Base-by-base conservation (phyloP, 2,329 filamentous ascomycete genomes). In the Fusarium brachygibbosum region DNA sequence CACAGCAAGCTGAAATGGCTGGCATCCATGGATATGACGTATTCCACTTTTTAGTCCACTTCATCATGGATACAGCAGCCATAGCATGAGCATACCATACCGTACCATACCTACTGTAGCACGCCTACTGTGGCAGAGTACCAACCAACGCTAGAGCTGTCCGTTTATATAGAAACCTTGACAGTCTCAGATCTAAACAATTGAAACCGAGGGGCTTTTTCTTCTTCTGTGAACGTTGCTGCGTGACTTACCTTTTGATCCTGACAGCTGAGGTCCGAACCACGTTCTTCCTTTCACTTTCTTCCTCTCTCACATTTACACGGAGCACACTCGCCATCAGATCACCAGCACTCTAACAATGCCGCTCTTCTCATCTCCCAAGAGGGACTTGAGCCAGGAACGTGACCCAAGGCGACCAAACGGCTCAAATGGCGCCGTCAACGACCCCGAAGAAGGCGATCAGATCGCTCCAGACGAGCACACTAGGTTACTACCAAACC, bases 401-500 rank as follows among this genome's bases (percentile, higher is more conserved):
- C 63, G 65, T 14, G 60, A 62, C 19, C 56, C 62, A 9, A 57
- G 48, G 19, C 65, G 16, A n/a, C 16, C 56, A 25, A 57, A 62
- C n/a, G 61, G 66, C 19, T 46, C 65, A 38, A 60, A 69, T 48
- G 64, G 57, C 19, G 54, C 49, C 42, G 17, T 25, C 34, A 32
- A 57, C 21, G 60, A 53, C 4, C 35, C 58, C 34, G 74, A 78
- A n/a, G 74, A 75, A 16, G 72, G 61, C 10, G 72, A 76, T 23
- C 72, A 70, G 31, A 65, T 75, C 21, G 68, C 74, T 16, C 77
- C 84, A 9, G 80, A 86, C 68, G 87, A 89, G 75, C 85, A 86
- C 68, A 89, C 86, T 5, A 86, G 91, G 31, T 84, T 97, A 70
- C 85, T 97, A 28, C 90, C 90, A 37, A 91, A 90, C 74, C 86